Conservation (phyloP, 2,329 filamentous ascomycete species). For the Elsinoe perseae region DNA sequence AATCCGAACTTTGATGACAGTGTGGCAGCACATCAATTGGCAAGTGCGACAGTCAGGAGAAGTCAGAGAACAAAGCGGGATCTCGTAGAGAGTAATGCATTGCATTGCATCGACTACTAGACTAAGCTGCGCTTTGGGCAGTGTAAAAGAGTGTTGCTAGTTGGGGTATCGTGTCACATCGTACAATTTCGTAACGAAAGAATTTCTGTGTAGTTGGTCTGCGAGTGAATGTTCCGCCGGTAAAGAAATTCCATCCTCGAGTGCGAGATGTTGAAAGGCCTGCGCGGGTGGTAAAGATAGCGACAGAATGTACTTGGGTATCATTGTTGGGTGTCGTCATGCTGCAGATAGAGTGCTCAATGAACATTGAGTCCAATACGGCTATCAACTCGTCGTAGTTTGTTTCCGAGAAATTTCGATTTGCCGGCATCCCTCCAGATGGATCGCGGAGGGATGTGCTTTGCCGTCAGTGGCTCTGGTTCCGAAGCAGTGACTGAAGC, state of each 20-base stretch:
- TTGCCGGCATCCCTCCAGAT: slow-evolving; percentile 15
- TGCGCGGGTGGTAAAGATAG: slow-evolving; percentile 6
- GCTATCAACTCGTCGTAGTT: slow-evolving; percentile 13
- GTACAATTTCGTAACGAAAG: slow-evolving; percentile 11
- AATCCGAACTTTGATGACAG: neutral
- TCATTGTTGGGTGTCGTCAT: slow-evolving; percentile 1
- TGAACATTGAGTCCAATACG: slow-evolving; percentile 13
- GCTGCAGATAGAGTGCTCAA: neutral
- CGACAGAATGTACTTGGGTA: slow-evolving; percentile 11
- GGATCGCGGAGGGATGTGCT: slow-evolving; percentile 5
- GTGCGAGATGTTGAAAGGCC: slow-evolving; percentile 13
- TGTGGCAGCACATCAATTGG: neutral
- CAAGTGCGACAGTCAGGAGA: neutral
- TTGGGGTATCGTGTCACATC: slow-evolving; percentile 10
- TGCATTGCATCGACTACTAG: slow-evolving; percentile 5
- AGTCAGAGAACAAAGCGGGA: neutral
- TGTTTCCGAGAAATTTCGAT: slow-evolving; percentile 9
- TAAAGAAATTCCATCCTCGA: neutral
- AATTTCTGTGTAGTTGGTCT: neutral
- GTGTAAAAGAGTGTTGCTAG: slow-evolving; percentile 4
- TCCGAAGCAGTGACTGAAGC: neutral
- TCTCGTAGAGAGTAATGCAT: neutral
- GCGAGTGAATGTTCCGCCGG: slow-evolving; percentile 1
- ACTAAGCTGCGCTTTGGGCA: slow-evolving; percentile 11
- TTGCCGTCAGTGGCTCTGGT: neutral